phyloP scores from a whole-genome alignment of 139 green algal genomes.

The Asterochloris sp. region DNA sequence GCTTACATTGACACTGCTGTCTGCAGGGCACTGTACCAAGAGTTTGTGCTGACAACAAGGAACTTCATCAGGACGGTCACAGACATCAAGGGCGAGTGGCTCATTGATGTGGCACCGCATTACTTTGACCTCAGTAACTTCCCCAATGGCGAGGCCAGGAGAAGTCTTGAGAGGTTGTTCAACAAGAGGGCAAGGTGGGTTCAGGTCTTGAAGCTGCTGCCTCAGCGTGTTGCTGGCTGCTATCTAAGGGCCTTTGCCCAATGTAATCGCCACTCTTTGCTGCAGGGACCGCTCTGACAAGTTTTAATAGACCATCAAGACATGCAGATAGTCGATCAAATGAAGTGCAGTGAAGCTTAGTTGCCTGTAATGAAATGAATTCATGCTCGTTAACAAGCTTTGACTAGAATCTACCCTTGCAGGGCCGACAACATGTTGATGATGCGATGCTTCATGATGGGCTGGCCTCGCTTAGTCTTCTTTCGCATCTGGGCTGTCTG shows the following conservation, averaged over 20 bases:
- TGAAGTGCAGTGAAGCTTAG: too few species aligned
- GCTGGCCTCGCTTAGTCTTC: slow-evolving; percentile 53
- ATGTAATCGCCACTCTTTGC: too few species aligned
- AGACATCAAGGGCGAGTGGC: slow-evolving; percentile 95
- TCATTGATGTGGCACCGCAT: slow-evolving; percentile 92
- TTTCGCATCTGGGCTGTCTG: slow-evolving; percentile 40
- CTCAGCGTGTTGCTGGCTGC: background rate
- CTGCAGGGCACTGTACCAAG: slow-evolving; percentile 93
- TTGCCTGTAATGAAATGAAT: too few species aligned
- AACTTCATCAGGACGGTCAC: slow-evolving; percentile 97
- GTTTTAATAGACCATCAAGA: too few species aligned
- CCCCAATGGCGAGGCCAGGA: slow-evolving; percentile 77
- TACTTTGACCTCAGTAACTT: slow-evolving; percentile 99
- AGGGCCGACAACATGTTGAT: slow-evolving; percentile 51
- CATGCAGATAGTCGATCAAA: too few species aligned
- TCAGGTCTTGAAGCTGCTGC: background rate
- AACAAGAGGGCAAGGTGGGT: slow-evolving; percentile 43
- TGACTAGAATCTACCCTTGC: slow-evolving; percentile 15
- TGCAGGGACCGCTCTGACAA: too few species aligned
- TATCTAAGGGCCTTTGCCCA: too few species aligned
- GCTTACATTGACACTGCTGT: background rate
- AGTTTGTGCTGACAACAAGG: slow-evolving; percentile 96
- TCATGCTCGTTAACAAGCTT: too few species aligned
- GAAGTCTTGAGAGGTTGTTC: slow-evolving; percentile 81
- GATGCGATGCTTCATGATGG: slow-evolving; percentile 66